These are phyloP conservation scores for Cordyceps cateniannulata DNA, from an alignment of 2,329 filamentous ascomycete genomes.

Conservation along the genomic window DNA sequence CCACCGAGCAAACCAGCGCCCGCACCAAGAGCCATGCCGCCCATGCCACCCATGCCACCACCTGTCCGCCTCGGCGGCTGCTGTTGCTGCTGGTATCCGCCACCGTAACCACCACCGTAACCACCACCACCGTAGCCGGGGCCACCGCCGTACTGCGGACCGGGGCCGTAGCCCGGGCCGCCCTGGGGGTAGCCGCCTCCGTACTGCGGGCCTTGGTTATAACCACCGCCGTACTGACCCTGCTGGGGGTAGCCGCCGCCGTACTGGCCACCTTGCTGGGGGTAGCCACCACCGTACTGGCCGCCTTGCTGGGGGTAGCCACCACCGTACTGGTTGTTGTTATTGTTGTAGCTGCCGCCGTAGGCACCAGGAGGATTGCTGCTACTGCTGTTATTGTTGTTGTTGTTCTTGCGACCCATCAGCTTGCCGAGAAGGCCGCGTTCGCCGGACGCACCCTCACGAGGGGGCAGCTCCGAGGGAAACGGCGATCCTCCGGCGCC, in stretches of 20 bases:
- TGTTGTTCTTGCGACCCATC: constrained; percentile 40
- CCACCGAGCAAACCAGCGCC: constrained; percentile 80
- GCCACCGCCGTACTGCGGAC: too few relatives aligned
- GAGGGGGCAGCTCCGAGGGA: constrained; percentile 7
- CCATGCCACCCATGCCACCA: constrained; percentile 33
- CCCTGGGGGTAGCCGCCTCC: constrained; percentile 31
- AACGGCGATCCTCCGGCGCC: constrained; percentile 11
- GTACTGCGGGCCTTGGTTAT: too few relatives aligned
- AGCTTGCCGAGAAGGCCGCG: constrained; percentile 47
- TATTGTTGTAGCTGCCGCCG: constrained; percentile 21
- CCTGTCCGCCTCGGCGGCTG: constrained; percentile 39
- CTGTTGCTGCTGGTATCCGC: constrained; percentile 19
- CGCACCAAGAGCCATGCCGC: constrained; percentile 55
- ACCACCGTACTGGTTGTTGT: constrained; percentile 17
- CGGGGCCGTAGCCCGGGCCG: too few relatives aligned
- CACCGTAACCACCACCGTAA: too few relatives aligned
- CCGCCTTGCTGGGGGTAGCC: constrained; percentile 21
- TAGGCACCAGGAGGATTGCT: constrained; percentile 13
- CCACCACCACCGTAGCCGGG: too few relatives aligned
- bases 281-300: constrained; percentile 23
- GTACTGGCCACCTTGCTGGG: constrained; percentile 19
- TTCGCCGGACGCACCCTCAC: constrained; percentile 26
- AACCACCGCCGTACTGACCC: constrained; percentile 26
- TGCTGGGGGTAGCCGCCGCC: constrained; percentile 20
- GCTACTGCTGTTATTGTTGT: constrained; percentile 20